These are phyloP conservation scores for Phylloporus rhodoxanthus DNA, from an alignment of 768 basidiomycete genomes.

Conservation along the genomic window DNA sequence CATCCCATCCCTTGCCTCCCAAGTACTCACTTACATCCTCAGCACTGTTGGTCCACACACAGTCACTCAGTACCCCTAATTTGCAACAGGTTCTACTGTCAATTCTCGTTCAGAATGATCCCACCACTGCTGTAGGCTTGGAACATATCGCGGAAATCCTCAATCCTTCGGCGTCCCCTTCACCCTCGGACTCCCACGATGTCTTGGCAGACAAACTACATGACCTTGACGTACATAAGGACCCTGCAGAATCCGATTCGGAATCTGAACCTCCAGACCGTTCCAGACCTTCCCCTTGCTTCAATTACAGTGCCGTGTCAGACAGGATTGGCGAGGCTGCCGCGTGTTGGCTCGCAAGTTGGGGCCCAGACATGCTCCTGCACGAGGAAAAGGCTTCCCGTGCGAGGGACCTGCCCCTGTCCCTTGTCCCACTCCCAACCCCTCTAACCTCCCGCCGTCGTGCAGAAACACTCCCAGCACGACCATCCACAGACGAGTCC, in stretches of 20 bases:
- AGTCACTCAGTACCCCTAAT: conserved; percentile 68
- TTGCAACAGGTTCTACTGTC: conserved; percentile 71
- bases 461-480: conserved; percentile 26
- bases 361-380: conserved; percentile 72
- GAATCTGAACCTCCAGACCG: conserved; percentile 22
- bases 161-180: conserved; percentile 29
- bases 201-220: conserved; percentile 28
- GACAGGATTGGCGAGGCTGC: conserved; percentile 91
- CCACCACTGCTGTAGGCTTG: conserved; percentile 61
- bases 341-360: conserved; percentile 80
- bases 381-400: conserved; percentile 44
- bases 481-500: conserved; percentile 14
- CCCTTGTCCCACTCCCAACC: conserved; percentile 13
- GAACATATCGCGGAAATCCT: conserved; percentile 56
- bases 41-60: conserved; percentile 76
- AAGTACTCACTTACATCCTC: conserved; percentile 67
- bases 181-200: conserved; percentile 15
- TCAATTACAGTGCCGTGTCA: conserved; percentile 78
- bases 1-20: conserved; percentile 67
- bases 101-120: conserved; percentile 39
- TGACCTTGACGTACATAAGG: conserved; percentile 32
- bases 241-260: conserved; percentile 31
- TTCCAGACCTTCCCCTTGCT: conserved; percentile 33
- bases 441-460: conserved; percentile 21
- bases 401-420: conserved; percentile 11